Evolutionary conservation across 305 asterid genomes (phyloP), one percentile per base, ranked within the genome.

Genomic region (Fraxinus platypoda): DNA sequence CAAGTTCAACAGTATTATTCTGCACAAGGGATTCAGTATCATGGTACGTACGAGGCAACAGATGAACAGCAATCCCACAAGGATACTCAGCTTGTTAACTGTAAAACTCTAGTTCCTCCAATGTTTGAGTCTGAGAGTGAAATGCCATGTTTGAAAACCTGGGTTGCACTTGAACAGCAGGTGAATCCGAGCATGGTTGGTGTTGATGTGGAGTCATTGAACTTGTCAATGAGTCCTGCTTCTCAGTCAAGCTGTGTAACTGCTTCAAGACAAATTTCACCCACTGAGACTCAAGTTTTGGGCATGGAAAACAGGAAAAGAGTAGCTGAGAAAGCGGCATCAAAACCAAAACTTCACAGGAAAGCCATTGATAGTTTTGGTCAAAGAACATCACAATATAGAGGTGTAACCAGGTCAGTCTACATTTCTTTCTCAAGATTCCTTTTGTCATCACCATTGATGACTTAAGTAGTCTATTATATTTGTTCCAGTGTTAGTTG

Each of bases 351-450:
- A 78, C 92, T 90, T 75, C 98, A 95, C 38, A 89, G 98, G 82
- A 95, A 93, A 86, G 92, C 96, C n/a, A 90, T 93, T 1, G 97
- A 92, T 80, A 95, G 97, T 21, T 95, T 95, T 76, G 98, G 98
- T 3, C 98, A 95, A 73, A 92, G 98, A 81, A 95, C 98, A 0
- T 95, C 98, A 80, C 98, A 93, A 93, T 95, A 91, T 71, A 89
- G 98, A 92, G 98, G 98, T 19, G 98, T 95, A 35, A 93, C 98
- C 23, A 92, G 98, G 98, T 95, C 52, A 37, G 15, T 43, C 17
- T 59, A 49, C 4, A 1, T 54, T 54, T 46, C 57, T 46, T 46
- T 46, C 19, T 46, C 3, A 3, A 46, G 57, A 46, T 46, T 46
- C 57, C 19, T 46, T 46, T 43, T 13, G n/a, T 46, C 19, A 46